Evolutionary conservation across 768 basidiomycete species (phyloP), one percentile per base, ranked within the genome.

Genomic region (Amanita molliuscula): DNA sequence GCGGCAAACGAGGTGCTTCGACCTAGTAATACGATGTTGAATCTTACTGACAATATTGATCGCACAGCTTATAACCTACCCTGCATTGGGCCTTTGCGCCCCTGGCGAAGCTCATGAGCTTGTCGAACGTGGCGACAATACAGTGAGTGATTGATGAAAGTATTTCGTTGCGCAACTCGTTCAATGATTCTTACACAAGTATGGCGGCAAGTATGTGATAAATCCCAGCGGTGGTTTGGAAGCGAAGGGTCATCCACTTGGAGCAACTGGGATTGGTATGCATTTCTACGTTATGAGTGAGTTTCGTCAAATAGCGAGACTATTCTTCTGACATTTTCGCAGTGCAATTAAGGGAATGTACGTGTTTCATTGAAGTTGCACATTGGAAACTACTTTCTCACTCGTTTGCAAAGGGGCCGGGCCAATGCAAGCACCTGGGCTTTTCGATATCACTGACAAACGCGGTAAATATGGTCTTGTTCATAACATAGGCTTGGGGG

Each of bases 141-240:
- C 90, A 10, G 86, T 85, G 54, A 51, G 78, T 61, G 20, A 20
- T 40, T 35, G n/a, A 29, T 42, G 29, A n/a, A 13, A 1, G 40
- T 6, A 10, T 29, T n/a, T 7, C 8, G 13, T 15, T n/a, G 31
- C 13, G 42, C 20, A 10, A 8, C 31, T 18, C 23, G 10, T 20
- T 41, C 38, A 28, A 47, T 11, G 6, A 31, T 37, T 10, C 28
- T 21, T 23, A 26, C 45, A 13, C 16, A 47, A 87, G 84, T 88
- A 88, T 51, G 88, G 85, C 16, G 88, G 90, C 4, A 87, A 88
- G 64, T 92, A 77, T 44, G 85, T 92, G 15, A 67, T 92, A 31
- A 91, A 92, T 56, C 86, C 89, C 0, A 86, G 82, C 45, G 89
- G 89, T 21, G 89, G 89, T 0, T 73, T 92, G 13, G 86, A 92